Evolutionary conservation across 2,329 filamentous ascomycete species (phyloP).

Genomic region (Fusarium aywerte): DNA sequence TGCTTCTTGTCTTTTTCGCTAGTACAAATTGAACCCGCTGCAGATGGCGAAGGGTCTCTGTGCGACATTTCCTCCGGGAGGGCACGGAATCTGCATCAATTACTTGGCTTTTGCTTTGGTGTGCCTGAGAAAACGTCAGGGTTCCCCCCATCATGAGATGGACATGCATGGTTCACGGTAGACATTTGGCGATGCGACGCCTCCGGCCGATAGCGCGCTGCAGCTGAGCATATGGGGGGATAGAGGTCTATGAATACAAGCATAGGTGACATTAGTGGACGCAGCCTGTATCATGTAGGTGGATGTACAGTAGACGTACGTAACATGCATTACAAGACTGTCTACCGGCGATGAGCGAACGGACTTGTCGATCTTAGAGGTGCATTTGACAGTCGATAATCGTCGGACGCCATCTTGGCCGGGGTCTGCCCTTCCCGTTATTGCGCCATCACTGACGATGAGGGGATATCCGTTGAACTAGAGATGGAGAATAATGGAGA

Average conservation of each 20-base stretch:
- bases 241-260: not conserved
- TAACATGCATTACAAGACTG: not conserved
- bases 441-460: constrained; percentile 20
- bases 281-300: not conserved
- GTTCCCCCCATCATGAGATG: constrained; percentile 14
- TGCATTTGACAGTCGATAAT: constrained; percentile 24
- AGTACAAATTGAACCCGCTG: constrained; percentile 3
- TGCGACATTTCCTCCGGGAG: constrained; percentile 16
- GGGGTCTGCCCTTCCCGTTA: constrained; percentile 15
- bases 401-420: constrained; percentile 22
- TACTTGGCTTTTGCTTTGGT: constrained; percentile 17
- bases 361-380: constrained; percentile 33
- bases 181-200: constrained; percentile 29
- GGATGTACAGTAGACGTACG: constrained; percentile 12
- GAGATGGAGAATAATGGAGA: constrained; percentile 3
- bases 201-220: constrained; percentile 41
- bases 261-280: not conserved
- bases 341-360: constrained; percentile 32
- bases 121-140: constrained; percentile 29
- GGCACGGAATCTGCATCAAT: constrained; percentile 11
- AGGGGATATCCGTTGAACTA: constrained; percentile 20
- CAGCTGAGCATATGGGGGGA: constrained; percentile 38
- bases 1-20: not conserved
- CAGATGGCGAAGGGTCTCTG: constrained; percentile 9
- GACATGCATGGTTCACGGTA: constrained; percentile 15